phyloP scores from a whole-genome alignment of 768 basidiomycete genomes.

The Rickenella mellea region DNA sequence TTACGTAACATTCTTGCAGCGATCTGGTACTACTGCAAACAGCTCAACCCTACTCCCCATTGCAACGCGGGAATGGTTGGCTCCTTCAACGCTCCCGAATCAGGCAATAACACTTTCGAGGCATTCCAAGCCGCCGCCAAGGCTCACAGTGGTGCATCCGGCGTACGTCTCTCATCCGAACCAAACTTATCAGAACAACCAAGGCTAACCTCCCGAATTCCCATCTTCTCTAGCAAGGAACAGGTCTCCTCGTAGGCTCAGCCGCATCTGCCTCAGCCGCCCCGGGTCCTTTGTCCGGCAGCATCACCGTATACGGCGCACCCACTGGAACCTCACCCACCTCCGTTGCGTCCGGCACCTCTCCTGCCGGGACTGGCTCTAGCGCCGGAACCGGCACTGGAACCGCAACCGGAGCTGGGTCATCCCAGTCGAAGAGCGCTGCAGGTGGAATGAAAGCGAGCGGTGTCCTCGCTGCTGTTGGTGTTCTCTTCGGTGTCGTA shows the following conservation, averaged over 20 bases:
- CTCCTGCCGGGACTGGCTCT: constrained; percentile 6
- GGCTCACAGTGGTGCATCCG: constrained; percentile 17
- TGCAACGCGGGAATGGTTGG: constrained; percentile 30
- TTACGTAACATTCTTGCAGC: constrained; percentile 20
- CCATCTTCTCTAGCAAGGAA: constrained; percentile 24
- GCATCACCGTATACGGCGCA: constrained; percentile 19
- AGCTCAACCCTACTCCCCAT: constrained; percentile 29
- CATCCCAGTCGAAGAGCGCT: constrained; percentile 2
- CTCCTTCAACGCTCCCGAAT: constrained; percentile 40
- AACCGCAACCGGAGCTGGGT: not conserved
- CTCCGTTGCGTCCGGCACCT: not conserved
- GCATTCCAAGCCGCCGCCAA: constrained; percentile 26
- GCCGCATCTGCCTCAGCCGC: constrained; percentile 39
- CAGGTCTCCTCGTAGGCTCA: constrained; percentile 31
- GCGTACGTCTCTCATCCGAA: constrained; percentile 24
- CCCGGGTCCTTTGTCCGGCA: constrained; percentile 29
- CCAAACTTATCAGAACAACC: not conserved
- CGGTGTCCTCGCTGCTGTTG: constrained; percentile 9
- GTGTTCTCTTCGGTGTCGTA: not conserved
- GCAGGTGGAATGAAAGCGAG: constrained; percentile 4
- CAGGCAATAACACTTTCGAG: constrained; percentile 31
- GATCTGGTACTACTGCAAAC: constrained; percentile 55
- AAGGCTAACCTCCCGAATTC: not conserved
- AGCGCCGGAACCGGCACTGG: constrained; percentile 5
- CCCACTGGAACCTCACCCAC: constrained; percentile 13